Evolutionary conservation across 225 moss, liverwort and hornwort species (phyloP), one percentile per base, ranked within the genome.

Genomic region (Bryoerythrophyllum caledonicum): DNA sequence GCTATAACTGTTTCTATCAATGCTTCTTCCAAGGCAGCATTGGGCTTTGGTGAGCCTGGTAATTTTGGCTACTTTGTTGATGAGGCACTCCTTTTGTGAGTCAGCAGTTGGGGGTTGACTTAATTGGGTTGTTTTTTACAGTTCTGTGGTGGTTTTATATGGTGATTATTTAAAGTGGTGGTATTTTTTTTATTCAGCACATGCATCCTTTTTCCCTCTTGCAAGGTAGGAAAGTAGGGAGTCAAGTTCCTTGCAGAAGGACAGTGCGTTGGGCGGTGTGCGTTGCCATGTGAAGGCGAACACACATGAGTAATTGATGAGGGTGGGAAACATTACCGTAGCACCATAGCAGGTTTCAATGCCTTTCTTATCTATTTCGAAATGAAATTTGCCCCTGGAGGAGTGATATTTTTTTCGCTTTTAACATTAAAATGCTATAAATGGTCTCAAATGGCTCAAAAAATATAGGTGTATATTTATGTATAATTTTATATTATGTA

Each of bases 1-100:
- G 6, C 66, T 28, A 23, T 23, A 67, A 37, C 23, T 68, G 52
- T 51, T 20, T 48, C 24, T 24, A 25, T 67, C 17, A 23, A 23
- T 19, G 68, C 13, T 21, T 5, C 3, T 0, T 0, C 16, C 0
- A 0, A 0, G 41, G 25, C 10, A 54, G 54, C 20, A 20, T 41
- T 41, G 71, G 26, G 41, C 41, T 19, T 43, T 20, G 40, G 23
- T 24, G 70, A 35, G 5, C 16, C 2, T 24, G 24, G 24, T 24
- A 24, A 25, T 11, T 10, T 40, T 25, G 17, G 56, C 9, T 17
- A 2, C 24, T 70, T 16, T 38, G 1, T 17, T 49, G 48, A 49
- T 49, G 48, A 49, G n/a, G n/a, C n/a, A n/a, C n/a, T n/a, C n/a
- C n/a, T n/a, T n/a, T n/a, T n/a, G 70, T 25, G 38, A 41, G 17